These are phyloP conservation scores for Mortierella sp. DNA, from an alignment of 371 early-diverging fungal species.

Conservation along the genomic window DNA sequence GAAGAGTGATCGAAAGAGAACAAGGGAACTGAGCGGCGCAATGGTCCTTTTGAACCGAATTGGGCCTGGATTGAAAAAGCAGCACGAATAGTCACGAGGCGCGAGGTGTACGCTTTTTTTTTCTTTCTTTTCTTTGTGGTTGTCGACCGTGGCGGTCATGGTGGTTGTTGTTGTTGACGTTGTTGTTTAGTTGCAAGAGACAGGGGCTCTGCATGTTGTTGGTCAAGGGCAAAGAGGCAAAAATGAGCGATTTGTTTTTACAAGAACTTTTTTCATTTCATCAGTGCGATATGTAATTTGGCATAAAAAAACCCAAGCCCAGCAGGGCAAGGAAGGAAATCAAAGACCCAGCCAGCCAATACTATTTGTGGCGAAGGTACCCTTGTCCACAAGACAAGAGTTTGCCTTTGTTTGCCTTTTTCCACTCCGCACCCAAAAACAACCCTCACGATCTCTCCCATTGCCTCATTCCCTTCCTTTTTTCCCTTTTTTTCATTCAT, in stretches of 20 bases:
- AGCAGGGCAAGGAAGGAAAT: background rate
- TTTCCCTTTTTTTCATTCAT: background rate
- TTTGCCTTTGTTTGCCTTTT: background rate
- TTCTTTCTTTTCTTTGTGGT: too few relatives aligned
- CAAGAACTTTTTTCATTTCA: too few relatives aligned
- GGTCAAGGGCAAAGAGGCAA: background rate
- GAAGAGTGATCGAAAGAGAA: background rate
- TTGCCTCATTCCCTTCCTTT: background rate
- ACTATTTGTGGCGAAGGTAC: background rate
- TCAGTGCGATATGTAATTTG: too few relatives aligned
- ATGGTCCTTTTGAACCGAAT: background rate
- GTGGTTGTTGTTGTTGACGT: background rate
- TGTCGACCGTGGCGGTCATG: too few relatives aligned
- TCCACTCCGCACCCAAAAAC: constrained; percentile 4
- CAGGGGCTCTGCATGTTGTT: background rate
- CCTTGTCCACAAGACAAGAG: background rate
- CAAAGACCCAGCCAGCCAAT: background rate
- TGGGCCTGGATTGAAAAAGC: background rate
- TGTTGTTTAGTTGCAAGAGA: background rate
- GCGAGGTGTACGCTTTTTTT: background rate
- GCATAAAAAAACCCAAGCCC: constrained; percentile 2
- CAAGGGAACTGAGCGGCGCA: background rate
- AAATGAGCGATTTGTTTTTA: background rate
- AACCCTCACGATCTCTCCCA: background rate
- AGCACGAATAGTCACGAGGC: background rate